Conservation (phyloP, 148 eudicot species). For the Cornus controversa region DNA sequence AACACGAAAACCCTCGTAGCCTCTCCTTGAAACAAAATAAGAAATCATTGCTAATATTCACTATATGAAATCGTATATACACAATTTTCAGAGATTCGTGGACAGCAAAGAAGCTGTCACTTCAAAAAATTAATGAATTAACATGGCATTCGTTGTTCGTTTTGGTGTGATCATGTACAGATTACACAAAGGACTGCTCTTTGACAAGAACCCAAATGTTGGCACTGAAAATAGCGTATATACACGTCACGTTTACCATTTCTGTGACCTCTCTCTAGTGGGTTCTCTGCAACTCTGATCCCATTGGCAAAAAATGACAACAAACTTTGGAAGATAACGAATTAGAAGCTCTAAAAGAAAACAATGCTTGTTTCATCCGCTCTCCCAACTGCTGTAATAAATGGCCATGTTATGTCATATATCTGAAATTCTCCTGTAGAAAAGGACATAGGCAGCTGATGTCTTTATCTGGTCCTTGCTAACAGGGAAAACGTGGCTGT, state of each 20-base stretch:
- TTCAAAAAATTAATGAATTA: background rate
- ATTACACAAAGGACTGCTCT: background rate
- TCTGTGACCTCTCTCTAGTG: slow-evolving; percentile 4
- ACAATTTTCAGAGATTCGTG: background rate
- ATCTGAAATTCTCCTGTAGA: slow-evolving; percentile 62
- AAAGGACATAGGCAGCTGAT: slow-evolving; percentile 81
- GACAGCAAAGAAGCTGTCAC: background rate
- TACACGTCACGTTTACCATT: background rate
- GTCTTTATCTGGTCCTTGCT: slow-evolving; percentile 57
- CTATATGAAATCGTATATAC: too few species aligned
- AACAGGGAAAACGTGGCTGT: slow-evolving; percentile 48
- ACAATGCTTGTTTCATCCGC: background rate
- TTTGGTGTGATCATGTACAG: background rate
- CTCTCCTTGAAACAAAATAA: too few species aligned
- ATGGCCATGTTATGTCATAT: background rate
- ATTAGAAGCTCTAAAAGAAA: background rate
- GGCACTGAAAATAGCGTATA: background rate
- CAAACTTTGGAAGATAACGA: background rate
- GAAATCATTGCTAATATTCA: too few species aligned
- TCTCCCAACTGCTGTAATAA: background rate
- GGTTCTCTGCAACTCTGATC: background rate
- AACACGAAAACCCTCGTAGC: too few species aligned
- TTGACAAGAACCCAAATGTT: background rate
- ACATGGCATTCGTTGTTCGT: background rate
- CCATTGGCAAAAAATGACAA: background rate